Base-by-base conservation (phyloP, 768 basidiomycete genomes). In the Hypholoma sublateritium region DNA sequence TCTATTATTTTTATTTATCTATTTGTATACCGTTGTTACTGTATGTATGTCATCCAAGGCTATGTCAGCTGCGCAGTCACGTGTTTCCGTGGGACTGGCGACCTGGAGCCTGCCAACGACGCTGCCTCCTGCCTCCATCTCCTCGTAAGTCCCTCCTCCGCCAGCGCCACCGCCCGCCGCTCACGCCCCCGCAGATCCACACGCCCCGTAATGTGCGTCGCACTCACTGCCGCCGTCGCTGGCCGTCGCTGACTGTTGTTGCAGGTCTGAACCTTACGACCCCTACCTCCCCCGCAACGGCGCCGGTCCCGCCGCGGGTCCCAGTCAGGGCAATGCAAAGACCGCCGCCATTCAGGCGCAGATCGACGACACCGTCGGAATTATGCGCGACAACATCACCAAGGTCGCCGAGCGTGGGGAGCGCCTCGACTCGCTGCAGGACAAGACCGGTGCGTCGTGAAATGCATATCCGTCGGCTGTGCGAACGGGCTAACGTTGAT, bases 311-410 rank as follows among this genome's bases (percentile, higher is more conserved):
- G 72, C 82, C 34, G 74, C 80, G 41, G 76, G 75, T 34, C 68
- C 78, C 69, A 77, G 75, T 60, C 72, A 76, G 47, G 85, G 84
- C 60, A 92, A 87, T 69, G 68, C 88, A 49, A 93, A 96, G 84
- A 98, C 95, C 0, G 91, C 93, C 2, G 92, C 91, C 56, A 96
- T 98, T 65, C 96, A 98, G 72, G 82, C 82, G n/a, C 95, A 98
- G 75, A 98, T 98, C 64, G 93, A 98, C 71, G 90, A 93, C 70
- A 98, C 97, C 45, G 95, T 98, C 50, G 91, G 87, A 52, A 94
- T 98, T 67, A 99, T 99, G 97, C 83, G 93, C 70, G 93, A 97
- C 64, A 99, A 99, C 74, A 98, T 99, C 67, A 91, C 87, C 59
- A 93, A 93, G 74, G 93, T 96, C 16, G 91, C 94, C 14, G 95